A percentile compares a stretch with the other conserved stretches of the same genome.
These are phyloP conservation scores for Suillus brevipes DNA, from an alignment of 768 basidiomycete genomes.

Conservation along the genomic window DNA sequence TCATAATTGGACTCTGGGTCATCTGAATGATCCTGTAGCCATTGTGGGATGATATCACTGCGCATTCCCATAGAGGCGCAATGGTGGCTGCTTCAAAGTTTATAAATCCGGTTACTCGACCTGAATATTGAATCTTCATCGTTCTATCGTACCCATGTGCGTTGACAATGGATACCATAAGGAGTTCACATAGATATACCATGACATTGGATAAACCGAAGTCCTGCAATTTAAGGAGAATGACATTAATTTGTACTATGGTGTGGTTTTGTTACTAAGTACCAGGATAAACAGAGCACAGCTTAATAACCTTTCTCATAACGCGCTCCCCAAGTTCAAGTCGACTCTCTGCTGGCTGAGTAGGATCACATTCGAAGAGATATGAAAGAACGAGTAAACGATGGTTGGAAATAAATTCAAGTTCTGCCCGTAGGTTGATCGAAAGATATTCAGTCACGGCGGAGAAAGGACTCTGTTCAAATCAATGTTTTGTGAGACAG, in stretches of 20 bases:
- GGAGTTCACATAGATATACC: neutral
- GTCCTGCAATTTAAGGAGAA: constrained; percentile 1
- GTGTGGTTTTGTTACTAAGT: neutral
- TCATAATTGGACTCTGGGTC: constrained; percentile 12
- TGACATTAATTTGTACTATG: neutral
- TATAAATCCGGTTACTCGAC: constrained; percentile 11
- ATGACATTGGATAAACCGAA: constrained; percentile 5
- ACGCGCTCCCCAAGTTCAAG: constrained; percentile 6
- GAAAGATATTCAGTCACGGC: neutral
- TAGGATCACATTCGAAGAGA: neutral
- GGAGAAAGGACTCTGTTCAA: neutral
- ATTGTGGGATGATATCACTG: constrained; percentile 21
- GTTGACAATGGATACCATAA: neutral
- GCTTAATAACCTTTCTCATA: constrained; percentile 1
- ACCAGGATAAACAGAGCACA: constrained; percentile 4
- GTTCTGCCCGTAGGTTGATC: neutral
- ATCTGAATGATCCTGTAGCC: constrained; percentile 17
- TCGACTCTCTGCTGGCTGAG: neutral
- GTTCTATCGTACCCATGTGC: neutral
- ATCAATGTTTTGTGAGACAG: neutral
- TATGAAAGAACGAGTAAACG: neutral
- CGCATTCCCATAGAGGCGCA: constrained; percentile 26
- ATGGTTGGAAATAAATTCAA: neutral
- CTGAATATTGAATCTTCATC: neutral
- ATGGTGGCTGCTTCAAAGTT: constrained; percentile 24